phyloP scores from a whole-genome alignment of 768 basidiomycete species.

The Pisolithus tinctorius region DNA sequence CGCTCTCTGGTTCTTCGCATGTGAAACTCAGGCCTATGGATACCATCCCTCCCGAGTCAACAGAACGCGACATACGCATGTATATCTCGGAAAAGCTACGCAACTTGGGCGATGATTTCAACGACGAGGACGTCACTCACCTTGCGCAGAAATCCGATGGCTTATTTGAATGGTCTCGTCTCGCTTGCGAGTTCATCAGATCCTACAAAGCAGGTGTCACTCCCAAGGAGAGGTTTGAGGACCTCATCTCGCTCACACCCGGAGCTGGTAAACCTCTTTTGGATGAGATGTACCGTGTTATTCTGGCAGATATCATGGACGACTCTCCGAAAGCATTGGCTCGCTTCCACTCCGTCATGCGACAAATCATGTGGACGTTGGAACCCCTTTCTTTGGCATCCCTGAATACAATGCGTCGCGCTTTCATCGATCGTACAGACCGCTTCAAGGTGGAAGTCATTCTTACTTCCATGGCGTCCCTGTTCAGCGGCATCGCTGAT shows the following conservation, averaged over 20 bases:
- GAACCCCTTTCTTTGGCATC: conserved; percentile 2
- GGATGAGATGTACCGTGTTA: conserved; percentile 5
- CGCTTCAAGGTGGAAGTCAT: conserved; percentile 3
- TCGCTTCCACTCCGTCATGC: conserved; percentile 5
- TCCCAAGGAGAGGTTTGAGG: background rate
- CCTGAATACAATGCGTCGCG: background rate
- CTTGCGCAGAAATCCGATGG: conserved; percentile 2
- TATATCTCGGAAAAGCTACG: conserved; percentile 2
- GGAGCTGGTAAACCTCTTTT: background rate
- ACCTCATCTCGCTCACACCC: background rate
- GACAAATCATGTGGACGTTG: conserved; percentile 1
- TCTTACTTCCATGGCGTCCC: conserved; percentile 1
- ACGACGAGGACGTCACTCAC: background rate
- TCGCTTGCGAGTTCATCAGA: conserved; percentile 6
- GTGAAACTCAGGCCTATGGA: conserved; percentile 1
- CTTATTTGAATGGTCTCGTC: conserved; percentile 5
- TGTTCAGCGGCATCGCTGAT: conserved; percentile 5
- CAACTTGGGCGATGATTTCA: background rate
- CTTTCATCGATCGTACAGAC: background rate
- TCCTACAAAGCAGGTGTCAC: background rate
- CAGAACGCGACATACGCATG: conserved; percentile 1
- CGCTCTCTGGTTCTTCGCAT: background rate
- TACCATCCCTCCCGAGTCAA: background rate
- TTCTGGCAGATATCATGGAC: conserved; percentile 1
- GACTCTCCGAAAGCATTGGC: background rate